Evolutionary conservation across 306 rosid genomes (phyloP).

Genomic region (Quercus cerris): DNA sequence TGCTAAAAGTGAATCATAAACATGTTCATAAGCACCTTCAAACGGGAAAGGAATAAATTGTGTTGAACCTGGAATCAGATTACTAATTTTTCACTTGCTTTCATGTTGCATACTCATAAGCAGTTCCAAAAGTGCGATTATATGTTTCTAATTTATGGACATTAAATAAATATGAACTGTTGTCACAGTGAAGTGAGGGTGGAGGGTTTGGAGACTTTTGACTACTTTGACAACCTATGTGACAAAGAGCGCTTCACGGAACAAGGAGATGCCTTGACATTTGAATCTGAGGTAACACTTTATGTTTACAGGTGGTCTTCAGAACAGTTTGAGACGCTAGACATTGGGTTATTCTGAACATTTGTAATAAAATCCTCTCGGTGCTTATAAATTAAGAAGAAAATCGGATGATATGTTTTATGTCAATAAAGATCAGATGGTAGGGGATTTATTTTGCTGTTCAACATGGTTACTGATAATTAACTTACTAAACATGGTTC

Average conservation of each 20-base stretch:
- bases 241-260: constrained; percentile 83
- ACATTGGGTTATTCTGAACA: too few species aligned
- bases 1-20: background rate
- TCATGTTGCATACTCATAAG: background rate
- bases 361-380: too few species aligned
- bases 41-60: background rate
- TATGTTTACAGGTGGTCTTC: background rate
- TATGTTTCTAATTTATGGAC: background rate
- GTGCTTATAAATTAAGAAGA: background rate
- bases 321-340: too few species aligned
- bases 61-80: background rate
- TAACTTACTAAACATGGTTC: background rate
- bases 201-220: constrained; percentile 90
- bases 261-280: constrained; percentile 87
- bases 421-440: background rate
- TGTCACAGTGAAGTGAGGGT: constrained; percentile 82
- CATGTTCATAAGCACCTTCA: background rate
- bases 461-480: background rate
- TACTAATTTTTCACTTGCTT: background rate
- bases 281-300: constrained; percentile 78
- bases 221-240: constrained; percentile 68
- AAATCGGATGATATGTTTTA: background rate
- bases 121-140: background rate
- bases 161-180: constrained; percentile 10
- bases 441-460: background rate